Base-by-base conservation (phyloP, 306 rosid genomes). In the Cajanus cajan region DNA sequence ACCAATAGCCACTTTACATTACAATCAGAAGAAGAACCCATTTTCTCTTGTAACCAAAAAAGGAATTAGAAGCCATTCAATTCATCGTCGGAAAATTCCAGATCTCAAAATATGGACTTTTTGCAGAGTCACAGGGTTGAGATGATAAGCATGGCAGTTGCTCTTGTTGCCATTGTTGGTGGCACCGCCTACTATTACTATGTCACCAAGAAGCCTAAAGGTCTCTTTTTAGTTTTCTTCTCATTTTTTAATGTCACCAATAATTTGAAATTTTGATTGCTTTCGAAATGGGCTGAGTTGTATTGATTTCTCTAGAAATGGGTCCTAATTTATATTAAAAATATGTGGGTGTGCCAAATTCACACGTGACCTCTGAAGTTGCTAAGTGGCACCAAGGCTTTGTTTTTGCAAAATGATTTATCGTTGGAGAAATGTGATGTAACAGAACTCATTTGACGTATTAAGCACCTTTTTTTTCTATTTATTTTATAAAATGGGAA, bases 121-220 rank as follows among this genome's bases (percentile, higher is more conserved):
- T 28, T 83, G 15, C 89, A 65, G 51, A 76, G 51, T 71, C 94
- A 78, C 82, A 80, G 87, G 57, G 74, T 78, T 0, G 92, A 88
- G 78, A 84, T 78, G 87, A 73, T 88, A 41, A 80, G 86, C 86
- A 50, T 87, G 21, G 82, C 86, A 9, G 69, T 85, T 8, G 92
- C 92, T 71, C 80, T 85, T 4, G 86, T 79, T 21, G 90, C 92
- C 65, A 45, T 90, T 68, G 80, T 86, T 28, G 88, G 82, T 36
- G 90, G 83, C 22, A 83, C 92, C 51, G 90, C 91, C 57, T 88
- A 85, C 86, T 90, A 83, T 73, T 88, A 74, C 79, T 88, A 85
- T 68, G 64, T 88, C 86, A 71, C 80, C 88, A 90, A 85, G 54
- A 90, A 87, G 80, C 85, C 87, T 2, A 88, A 83, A 87, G 86